Conservation (phyloP, 2,329 filamentous ascomycete genomes). For the Colletotrichum echinochloae region DNA sequence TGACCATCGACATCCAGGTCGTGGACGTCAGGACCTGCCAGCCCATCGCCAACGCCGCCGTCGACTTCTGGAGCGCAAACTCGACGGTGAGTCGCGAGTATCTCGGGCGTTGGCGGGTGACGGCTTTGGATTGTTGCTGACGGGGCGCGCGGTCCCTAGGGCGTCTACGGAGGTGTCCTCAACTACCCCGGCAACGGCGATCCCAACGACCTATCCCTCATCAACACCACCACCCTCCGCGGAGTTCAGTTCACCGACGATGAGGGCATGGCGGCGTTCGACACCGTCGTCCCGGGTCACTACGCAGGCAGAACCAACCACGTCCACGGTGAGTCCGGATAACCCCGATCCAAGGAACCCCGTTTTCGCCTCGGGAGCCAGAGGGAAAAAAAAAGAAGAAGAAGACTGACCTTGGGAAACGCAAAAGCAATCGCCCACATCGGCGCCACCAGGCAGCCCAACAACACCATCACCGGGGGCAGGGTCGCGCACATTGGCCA, state of each 20-base stretch:
- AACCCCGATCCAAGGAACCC: too few species aligned
- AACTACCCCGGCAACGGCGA: conserved; percentile 55
- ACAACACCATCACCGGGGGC: conserved; percentile 50
- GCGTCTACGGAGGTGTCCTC: conserved; percentile 54
- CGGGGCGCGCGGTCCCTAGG: conserved; percentile 32
- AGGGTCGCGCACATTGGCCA: conserved; percentile 70
- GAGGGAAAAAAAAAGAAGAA: too few species aligned
- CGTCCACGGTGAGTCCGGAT: conserved; percentile 57
- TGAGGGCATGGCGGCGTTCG: conserved; percentile 57
- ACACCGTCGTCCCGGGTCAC: conserved; percentile 57
- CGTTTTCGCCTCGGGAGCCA: too few species aligned
- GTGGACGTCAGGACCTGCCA: conserved; percentile 42
- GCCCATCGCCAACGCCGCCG: conserved; percentile 39
- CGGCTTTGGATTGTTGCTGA: not conserved
- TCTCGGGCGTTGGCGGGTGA: too few species aligned
- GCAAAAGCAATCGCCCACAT: conserved; percentile 51
- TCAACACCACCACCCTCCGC: conserved; percentile 50
- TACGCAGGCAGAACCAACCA: conserved; percentile 60
- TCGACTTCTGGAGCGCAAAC: conserved; percentile 45
- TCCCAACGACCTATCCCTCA: conserved; percentile 51
- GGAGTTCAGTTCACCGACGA: conserved; percentile 54
- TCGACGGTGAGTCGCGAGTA: conserved; percentile 47
- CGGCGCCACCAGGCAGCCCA: conserved; percentile 48
- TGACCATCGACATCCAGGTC: conserved; percentile 42
- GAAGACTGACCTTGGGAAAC: not conserved